phyloP scores from a whole-genome alignment of 139 green algal genomes.

The Pseudopediastrum boryanum region DNA sequence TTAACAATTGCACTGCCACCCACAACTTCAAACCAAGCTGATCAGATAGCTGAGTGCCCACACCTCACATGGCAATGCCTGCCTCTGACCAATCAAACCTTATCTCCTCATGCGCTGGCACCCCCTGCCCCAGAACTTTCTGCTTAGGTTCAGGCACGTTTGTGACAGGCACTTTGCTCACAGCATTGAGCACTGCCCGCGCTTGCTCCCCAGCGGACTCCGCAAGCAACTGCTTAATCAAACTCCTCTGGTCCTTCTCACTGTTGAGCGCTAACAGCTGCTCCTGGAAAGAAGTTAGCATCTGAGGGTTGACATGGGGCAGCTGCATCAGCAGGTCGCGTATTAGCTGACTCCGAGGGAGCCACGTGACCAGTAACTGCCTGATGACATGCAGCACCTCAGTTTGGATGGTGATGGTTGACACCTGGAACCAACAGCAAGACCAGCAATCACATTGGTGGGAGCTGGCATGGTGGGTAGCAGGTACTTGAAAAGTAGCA shows the following conservation, averaged over 20 bases:
- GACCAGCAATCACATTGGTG: no score
- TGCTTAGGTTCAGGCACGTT: slow-evolving; percentile 46
- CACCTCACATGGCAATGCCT: slow-evolving; percentile 21
- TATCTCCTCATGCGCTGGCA: slow-evolving; percentile 12
- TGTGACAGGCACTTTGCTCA: slow-evolving; percentile 39
- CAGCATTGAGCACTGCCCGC: slow-evolving; percentile 50
- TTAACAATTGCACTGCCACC: no score
- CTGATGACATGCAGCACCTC: slow-evolving; percentile 36
- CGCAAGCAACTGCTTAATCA: slow-evolving; percentile 74
- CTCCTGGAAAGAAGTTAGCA: slow-evolving; percentile 30
- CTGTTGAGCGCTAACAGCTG: slow-evolving; percentile 33
- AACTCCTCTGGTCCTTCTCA: slow-evolving; percentile 76
- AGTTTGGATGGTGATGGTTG: slow-evolving; percentile 33
- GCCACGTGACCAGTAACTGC: slow-evolving; percentile 30
- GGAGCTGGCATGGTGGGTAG: no score
- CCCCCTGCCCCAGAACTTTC: slow-evolving; percentile 15
- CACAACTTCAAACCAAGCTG: no score
- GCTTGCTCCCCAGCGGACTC: slow-evolving; percentile 50
- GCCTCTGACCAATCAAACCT: slow-evolving; percentile 30
- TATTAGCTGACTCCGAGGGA: slow-evolving; percentile 23
- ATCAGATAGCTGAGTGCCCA: no score
- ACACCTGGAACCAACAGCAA: no score
- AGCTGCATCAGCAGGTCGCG: slow-evolving; percentile 35
- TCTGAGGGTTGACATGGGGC: slow-evolving; percentile 34
- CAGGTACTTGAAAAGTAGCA: no score